Percentiles rank a stretch among this genome's conserved stretches.
Evolutionary conservation across 2,329 filamentous ascomycete genomes (phyloP).

Genomic region (Talaromyces islandicus): DNA sequence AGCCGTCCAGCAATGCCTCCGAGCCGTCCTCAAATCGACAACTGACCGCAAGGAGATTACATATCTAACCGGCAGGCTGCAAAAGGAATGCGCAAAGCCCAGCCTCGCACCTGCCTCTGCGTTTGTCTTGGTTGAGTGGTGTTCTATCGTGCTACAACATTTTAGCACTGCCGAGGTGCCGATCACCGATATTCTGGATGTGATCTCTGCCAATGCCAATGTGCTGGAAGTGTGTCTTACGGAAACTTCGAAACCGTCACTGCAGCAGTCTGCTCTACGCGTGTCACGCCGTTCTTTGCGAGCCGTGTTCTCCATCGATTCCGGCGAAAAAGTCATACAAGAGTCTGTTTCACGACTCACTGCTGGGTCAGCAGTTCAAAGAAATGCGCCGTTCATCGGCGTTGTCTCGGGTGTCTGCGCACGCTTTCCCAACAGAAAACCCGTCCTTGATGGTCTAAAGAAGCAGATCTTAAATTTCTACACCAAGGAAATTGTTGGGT

Average conservation of each 20-base stretch:
- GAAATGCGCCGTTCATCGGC: constrained; percentile 72
- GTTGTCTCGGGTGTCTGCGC: constrained; percentile 81
- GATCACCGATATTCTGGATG: constrained; percentile 51
- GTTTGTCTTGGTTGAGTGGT: constrained; percentile 90
- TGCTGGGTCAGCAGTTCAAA: constrained; percentile 61
- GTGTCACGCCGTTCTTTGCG: constrained; percentile 75
- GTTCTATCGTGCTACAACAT: constrained; percentile 68
- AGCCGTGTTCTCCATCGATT: constrained; percentile 59
- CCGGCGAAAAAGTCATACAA: constrained; percentile 56
- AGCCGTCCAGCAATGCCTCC: constrained; percentile 75
- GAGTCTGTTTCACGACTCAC: constrained; percentile 63
- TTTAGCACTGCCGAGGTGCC: constrained; percentile 62
- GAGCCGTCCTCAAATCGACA: constrained; percentile 57
- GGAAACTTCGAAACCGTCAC: constrained; percentile 54
- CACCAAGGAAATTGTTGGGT: constrained; percentile 75
- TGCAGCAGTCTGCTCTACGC: constrained; percentile 68
- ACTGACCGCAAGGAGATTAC: constrained; percentile 45
- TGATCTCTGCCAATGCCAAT: constrained; percentile 65
- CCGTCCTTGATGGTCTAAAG: constrained; percentile 61
- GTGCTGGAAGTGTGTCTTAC: constrained; percentile 72
- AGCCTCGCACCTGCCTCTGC: constrained; percentile 73
- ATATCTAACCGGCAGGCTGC: constrained; percentile 61
- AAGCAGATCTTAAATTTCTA: constrained; percentile 75
- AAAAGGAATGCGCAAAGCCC: constrained; percentile 67
- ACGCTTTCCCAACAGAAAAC: constrained; percentile 59